Evolutionary conservation across 306 rosid species (phyloP), one percentile per base, ranked within the genome.

Genomic region (Rosa multiflora): DNA sequence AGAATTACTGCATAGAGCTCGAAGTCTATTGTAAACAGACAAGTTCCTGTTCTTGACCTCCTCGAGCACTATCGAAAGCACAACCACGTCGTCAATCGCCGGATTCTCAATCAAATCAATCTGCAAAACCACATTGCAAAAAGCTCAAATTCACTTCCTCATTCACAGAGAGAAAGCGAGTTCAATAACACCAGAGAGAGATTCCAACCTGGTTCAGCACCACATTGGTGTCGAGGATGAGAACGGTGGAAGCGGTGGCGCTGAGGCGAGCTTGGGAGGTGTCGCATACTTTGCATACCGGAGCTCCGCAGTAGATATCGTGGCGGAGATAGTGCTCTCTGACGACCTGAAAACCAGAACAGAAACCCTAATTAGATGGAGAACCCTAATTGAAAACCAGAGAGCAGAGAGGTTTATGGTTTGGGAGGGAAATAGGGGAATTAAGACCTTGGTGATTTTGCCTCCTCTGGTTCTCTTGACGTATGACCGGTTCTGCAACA

Each of bases 101-200:
- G 91, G 84, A 78, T 93, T 96, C 88, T 96, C 99, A 73, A 96
- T 87, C 88, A 96, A 91, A 90, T 96, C 99, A 90, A 96, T 96
- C 98, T 96, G 88, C 5, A 74, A 78, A 44, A 43, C 6, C 43
- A 71, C 73, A 44, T 4, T 40, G 7, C 67, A 49, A 14, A 32
- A 63, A 62, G 35, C 58, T 52, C 56, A 6, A 47, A 47, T 63
- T 18, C 73, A 40, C 42, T 75, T 10, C 10, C 66, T 42, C 10
- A 17, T 68, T 32, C 29, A 49, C 56, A 4, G 12, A 15, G 2
- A 32, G 4, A 10, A 10, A 13, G 29, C 49, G 26, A 15, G 18
- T 26, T 39, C 63, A 61, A 63, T 4, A 8, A 55, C 35, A 67
- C 5, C 26, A 32, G 37, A 26, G 10, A 42, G 6, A 46, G 6